A percentile compares a stretch with the other conserved stretches of the same genome.
phyloP scores from a whole-genome alignment of 495 filamentous ascomycete genomes.

The Stereocaulon alpinum region DNA sequence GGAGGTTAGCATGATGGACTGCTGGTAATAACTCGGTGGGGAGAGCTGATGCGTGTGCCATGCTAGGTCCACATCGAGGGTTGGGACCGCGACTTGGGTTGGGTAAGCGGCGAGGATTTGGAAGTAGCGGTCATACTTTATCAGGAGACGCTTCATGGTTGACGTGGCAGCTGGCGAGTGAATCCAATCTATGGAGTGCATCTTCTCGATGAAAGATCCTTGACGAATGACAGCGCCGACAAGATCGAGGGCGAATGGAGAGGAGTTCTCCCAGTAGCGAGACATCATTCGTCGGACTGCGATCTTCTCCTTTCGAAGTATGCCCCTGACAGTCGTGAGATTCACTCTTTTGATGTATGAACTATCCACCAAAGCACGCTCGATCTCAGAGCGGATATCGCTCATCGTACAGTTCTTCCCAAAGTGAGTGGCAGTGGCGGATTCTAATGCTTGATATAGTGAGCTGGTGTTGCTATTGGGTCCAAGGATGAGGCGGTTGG shows the following conservation, averaged over 20 bases:
- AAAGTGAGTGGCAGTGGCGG: background rate
- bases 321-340: background rate
- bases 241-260: constrained; percentile 63
- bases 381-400: constrained; percentile 25
- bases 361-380: constrained; percentile 28
- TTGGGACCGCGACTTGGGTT: constrained; percentile 56
- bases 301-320: constrained; percentile 32
- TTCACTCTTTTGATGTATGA: constrained; percentile 26
- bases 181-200: constrained; percentile 69
- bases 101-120: constrained; percentile 50
- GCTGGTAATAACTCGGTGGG: constrained; percentile 48
- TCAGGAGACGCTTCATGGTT: constrained; percentile 57
- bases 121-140: constrained; percentile 63
- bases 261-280: constrained; percentile 68
- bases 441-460: background rate
- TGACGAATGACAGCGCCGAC: constrained; percentile 72
- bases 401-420: constrained; percentile 26
- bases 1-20: constrained; percentile 7
- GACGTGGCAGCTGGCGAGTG: constrained; percentile 51
- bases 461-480: background rate
- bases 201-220: constrained; percentile 70
- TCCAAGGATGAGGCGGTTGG: constrained; percentile 44
- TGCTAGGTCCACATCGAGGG: constrained; percentile 77
- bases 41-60: constrained; percentile 63
- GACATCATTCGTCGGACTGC: constrained; percentile 65